Base-by-base conservation (phyloP, 129 eudicot species). In the Mikania micrantha region DNA sequence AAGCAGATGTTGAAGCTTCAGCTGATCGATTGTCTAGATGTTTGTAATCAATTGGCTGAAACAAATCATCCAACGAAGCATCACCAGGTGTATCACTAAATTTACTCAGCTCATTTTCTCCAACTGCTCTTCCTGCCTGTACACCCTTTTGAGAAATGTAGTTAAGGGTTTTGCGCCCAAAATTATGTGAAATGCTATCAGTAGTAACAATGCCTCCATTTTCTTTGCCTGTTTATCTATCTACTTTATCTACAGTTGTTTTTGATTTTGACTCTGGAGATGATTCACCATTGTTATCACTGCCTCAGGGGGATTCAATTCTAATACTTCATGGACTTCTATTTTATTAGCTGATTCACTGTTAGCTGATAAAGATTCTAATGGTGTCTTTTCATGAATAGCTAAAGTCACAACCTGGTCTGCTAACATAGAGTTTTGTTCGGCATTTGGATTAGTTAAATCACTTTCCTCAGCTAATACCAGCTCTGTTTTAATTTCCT, bases 31-130 rank as follows among this genome's bases (percentile, higher is more conserved):
- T 87, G 66, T 70, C 91, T 34, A 67, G 67, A 28, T 28, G 79
- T 34, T 79, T 83, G 65, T 75, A 80, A 74, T 82, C 86, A 19
- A 86, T 48, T 11, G 95, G 96, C 64, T 83, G 95, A 63, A 93
- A 86, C 38, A 93, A 81, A 75, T 93, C 98, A 28, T 93, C 98
- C 83, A 88, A 75, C 38, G 92, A 93, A 64, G 96, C 98, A 82
- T 93, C 98, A 58, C 88, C 92, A 38, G 98, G 98, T 58, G 95
- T 74, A 76, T 88, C 98, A 84, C 98, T 93, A 71, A 93, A 93
- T 62, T 85, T 88, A 81, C 88, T 93, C 9, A 88, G 88, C 80
- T 88, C 98, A 61, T 82, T 82, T 66, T 69, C 91, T 32, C 70
- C 85, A 42, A 84, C 64, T 31, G 62, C 31, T 35, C 69, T 16